Evolutionary conservation across 768 basidiomycete genomes (phyloP).

Genomic region (Lactarius pseudohatsudake): DNA sequence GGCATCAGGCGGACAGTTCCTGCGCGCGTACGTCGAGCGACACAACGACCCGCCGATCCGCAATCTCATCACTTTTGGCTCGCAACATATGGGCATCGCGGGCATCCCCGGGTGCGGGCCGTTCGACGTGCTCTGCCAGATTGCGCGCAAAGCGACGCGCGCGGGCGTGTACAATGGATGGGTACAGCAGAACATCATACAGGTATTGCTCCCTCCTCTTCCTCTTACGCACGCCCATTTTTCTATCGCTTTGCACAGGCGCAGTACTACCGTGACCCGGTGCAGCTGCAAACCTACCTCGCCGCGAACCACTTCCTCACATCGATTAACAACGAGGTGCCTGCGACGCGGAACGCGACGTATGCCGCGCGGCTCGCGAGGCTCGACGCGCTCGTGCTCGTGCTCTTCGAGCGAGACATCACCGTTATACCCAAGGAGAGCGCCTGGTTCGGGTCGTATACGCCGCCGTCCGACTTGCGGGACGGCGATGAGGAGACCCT

Average conservation of each 20-base stretch:
- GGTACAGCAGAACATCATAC: conserved; percentile 75
- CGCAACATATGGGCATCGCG: conserved; percentile 84
- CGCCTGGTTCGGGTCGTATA: conserved; percentile 82
- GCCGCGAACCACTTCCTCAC: conserved; percentile 64
- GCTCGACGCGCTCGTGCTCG: conserved; percentile 66
- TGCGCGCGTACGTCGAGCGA: conserved; percentile 79
- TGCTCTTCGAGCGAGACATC: conserved; percentile 69
- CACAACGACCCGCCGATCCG: conserved; percentile 71
- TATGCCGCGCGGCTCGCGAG: conserved; percentile 61
- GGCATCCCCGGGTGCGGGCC: conserved; percentile 67
- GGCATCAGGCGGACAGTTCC: conserved; percentile 70
- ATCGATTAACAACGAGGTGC: conserved; percentile 76
- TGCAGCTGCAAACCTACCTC: conserved; percentile 57
- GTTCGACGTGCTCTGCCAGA: conserved; percentile 67
- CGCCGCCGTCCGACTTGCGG: conserved; percentile 33
- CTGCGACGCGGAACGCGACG: conserved; percentile 51
- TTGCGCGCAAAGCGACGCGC: conserved; percentile 60
- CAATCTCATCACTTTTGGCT: conserved; percentile 86
- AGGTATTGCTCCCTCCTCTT: conserved; percentile 45
- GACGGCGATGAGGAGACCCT: conserved; percentile 38
- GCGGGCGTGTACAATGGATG: conserved; percentile 69
- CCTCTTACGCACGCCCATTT: background rate
- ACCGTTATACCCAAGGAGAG: conserved; percentile 85
- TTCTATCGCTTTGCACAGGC: conserved; percentile 50
- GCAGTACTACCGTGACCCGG: conserved; percentile 82